Conservation (phyloP, 805 yeast species). For the Myxozyma monticola region DNA sequence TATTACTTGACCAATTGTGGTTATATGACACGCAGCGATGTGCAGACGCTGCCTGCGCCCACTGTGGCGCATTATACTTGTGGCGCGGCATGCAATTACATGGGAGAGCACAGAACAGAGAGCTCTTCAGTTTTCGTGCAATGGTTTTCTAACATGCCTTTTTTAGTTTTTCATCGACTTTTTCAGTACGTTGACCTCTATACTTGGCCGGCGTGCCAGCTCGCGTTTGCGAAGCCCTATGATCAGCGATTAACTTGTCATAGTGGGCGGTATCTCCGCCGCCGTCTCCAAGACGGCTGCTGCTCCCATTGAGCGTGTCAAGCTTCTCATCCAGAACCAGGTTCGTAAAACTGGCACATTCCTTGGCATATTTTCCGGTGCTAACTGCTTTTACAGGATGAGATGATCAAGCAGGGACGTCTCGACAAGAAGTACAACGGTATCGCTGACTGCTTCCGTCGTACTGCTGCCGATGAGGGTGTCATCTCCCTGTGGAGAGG, state of each 20-base stretch:
- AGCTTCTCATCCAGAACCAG: constrained; percentile 94
- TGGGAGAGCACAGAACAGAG: too few species aligned
- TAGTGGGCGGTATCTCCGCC: constrained; percentile 99
- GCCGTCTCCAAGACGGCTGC: constrained; percentile 98
- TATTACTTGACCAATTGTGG: too few species aligned
- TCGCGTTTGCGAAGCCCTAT: background rate
- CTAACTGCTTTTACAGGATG: too few species aligned
- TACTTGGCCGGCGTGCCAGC: background rate
- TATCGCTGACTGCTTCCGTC: constrained; percentile 88
- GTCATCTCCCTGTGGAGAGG: constrained; percentile 96
- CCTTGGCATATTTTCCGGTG: background rate
- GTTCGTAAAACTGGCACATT: background rate
- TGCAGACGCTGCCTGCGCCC: too few species aligned
- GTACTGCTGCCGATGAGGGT: constrained; percentile 95
- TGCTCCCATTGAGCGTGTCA: constrained; percentile 96
- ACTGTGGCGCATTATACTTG: too few species aligned
- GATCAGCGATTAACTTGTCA: constrained; percentile 44
- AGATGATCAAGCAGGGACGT: constrained; percentile 98
- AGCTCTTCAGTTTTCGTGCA: too few species aligned
- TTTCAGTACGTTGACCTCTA: constrained; percentile 33
- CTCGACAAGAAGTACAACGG: constrained; percentile 82
- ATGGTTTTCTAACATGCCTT: background rate
- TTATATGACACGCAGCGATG: too few species aligned
- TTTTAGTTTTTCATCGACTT: constrained; percentile 38
- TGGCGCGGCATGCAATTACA: too few species aligned